These are phyloP conservation scores for Neonectria ditissima DNA, from an alignment of 2,329 filamentous ascomycete species.

Conservation along the genomic window DNA sequence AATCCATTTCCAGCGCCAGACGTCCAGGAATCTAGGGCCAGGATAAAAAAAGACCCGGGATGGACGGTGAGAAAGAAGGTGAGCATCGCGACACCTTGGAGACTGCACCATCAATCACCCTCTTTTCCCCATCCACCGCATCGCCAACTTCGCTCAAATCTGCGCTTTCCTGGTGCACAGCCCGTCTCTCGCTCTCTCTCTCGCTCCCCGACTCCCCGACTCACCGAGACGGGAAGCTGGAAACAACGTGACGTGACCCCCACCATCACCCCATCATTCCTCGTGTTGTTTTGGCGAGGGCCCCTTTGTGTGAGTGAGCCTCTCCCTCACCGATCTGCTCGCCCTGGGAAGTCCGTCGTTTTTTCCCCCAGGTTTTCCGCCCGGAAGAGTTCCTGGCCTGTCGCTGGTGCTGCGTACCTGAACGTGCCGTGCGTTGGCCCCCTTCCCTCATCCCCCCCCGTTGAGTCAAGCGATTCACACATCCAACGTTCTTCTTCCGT, in stretches of 20 bases:
- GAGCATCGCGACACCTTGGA: constrained; percentile 23
- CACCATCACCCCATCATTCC: constrained; percentile 42
- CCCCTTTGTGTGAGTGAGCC: constrained; percentile 19
- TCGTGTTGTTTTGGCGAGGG: constrained; percentile 32
- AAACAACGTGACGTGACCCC: constrained; percentile 46
- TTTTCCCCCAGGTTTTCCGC: constrained; percentile 14
- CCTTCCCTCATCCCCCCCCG: not conserved
- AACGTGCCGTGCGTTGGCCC: not conserved
- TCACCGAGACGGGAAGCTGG: not conserved
- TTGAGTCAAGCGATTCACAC: constrained; percentile 25
- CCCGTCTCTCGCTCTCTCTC: not conserved
- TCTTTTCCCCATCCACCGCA: constrained; percentile 9
- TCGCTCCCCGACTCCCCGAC: not conserved
- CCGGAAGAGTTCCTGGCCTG: constrained; percentile 9
- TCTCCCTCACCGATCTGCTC: constrained; percentile 10
- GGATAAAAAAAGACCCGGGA: constrained; percentile 26
- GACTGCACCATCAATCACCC: constrained; percentile 26
- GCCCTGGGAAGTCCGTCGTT: constrained; percentile 8
- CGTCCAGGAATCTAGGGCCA: constrained; percentile 12
- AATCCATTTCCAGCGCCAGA: constrained; percentile 8
- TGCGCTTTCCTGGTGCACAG: constrained; percentile 19
- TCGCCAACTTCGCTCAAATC: constrained; percentile 14
- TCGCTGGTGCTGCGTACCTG: constrained; percentile 10
- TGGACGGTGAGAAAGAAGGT: constrained; percentile 20
- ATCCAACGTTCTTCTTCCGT: constrained; percentile 11